These are phyloP conservation scores for Venturia aucupariae DNA, from an alignment of 2,329 filamentous ascomycete genomes.

Conservation along the genomic window DNA sequence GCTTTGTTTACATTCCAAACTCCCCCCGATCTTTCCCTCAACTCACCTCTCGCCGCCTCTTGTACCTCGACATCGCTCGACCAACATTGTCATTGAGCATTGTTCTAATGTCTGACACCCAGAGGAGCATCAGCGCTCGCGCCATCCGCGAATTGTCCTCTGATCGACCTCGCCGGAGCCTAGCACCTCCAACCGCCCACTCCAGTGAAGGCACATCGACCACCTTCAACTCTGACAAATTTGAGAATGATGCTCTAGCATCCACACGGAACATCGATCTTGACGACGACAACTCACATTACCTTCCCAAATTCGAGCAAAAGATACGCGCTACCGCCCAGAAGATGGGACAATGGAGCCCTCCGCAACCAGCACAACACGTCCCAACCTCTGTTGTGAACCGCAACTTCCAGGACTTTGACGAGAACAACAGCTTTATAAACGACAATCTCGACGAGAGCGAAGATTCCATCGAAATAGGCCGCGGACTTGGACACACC, in stretches of 20 bases:
- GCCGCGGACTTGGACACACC: slow-evolving; percentile 39
- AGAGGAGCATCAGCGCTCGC: not conserved
- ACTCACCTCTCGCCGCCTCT: not conserved
- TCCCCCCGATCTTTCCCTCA: not conserved
- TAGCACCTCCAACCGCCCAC: not conserved
- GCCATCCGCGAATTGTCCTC: slow-evolving; percentile 2
- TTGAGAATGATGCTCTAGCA: not conserved
- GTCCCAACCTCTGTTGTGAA: slow-evolving; percentile 11
- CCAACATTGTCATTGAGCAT: slow-evolving; percentile 5
- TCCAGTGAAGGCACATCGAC: not conserved
- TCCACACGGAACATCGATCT: not conserved
- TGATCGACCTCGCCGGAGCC: not conserved
- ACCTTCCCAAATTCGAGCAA: not conserved
- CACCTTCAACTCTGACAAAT: not conserved
- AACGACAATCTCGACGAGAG: slow-evolving; percentile 30
- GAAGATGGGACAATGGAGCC: slow-evolving; percentile 14
- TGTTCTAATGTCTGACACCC: not conserved
- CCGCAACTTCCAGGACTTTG: slow-evolving; percentile 31
- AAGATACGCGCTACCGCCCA: slow-evolving; percentile 15
- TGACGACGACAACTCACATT: not conserved
- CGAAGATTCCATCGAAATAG: slow-evolving; percentile 48
- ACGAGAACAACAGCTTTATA: slow-evolving; percentile 28
- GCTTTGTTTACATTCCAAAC: not conserved
- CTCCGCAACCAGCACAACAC: slow-evolving; percentile 9
- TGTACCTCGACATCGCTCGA: not conserved